phyloP scores from a whole-genome alignment of 345 rosid species.

The Salix koriyanagi region DNA sequence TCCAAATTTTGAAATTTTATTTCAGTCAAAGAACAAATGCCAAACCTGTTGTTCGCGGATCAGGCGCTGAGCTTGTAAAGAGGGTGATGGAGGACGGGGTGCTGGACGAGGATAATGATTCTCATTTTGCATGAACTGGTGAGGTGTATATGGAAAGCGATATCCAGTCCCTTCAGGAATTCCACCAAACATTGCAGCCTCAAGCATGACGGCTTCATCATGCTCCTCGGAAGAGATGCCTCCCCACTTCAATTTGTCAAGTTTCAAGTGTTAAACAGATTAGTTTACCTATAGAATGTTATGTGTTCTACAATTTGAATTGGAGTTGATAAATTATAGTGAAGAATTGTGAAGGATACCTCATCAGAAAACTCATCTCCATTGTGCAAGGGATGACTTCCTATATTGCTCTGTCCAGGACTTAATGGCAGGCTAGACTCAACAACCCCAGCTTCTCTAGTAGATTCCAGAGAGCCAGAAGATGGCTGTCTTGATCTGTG shows the following conservation, averaged over 20 bases:
- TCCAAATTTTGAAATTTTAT: background rate
- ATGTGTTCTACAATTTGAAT: background rate
- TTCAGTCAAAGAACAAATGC: background rate
- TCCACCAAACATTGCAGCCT: slow-evolving; percentile 99
- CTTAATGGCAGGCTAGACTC: slow-evolving; percentile 54
- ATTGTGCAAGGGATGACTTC: slow-evolving; percentile 37
- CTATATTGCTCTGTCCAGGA: slow-evolving; percentile 39
- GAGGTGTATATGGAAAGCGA: slow-evolving; percentile 54
- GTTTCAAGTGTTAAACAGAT: slow-evolving; percentile 14
- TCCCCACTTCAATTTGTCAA: slow-evolving; percentile 69
- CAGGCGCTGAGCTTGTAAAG: slow-evolving; percentile 88
- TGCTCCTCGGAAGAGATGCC: slow-evolving; percentile 98
- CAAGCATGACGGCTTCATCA: slow-evolving; percentile 99
- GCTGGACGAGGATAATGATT: slow-evolving; percentile 42
- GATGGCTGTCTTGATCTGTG: slow-evolving; percentile 55
- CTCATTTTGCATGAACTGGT: slow-evolving; percentile 49
- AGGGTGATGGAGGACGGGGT: slow-evolving; percentile 87
- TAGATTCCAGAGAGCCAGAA: slow-evolving; percentile 45
- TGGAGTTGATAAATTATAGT: background rate
- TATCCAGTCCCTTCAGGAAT: slow-evolving; percentile 78
- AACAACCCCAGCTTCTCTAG: slow-evolving; percentile 34
- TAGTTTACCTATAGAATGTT: background rate
- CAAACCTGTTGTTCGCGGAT: slow-evolving; percentile 97
- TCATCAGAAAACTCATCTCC: slow-evolving; percentile 68
- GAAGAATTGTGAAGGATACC: slow-evolving; percentile 29